Evolutionary conservation across 2,329 filamentous ascomycete genomes (phyloP).

Genomic region (Trichoderma sp.): DNA sequence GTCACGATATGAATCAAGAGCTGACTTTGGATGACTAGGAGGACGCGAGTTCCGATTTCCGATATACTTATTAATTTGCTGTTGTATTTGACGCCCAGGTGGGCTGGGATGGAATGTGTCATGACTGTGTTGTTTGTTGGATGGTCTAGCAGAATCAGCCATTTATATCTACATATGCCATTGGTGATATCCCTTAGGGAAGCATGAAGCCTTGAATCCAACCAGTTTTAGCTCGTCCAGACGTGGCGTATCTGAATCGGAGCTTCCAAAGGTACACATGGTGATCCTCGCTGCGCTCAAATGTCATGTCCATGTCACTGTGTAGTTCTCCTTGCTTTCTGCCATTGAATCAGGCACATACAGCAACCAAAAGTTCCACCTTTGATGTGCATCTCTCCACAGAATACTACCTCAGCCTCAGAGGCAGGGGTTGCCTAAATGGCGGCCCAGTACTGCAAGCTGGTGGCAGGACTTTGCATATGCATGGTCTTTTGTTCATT

Average conservation of each 20-base stretch:
- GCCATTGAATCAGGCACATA: background rate
- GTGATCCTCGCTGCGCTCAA: background rate
- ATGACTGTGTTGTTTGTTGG: background rate
- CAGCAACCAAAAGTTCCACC: no score
- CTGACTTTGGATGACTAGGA: conserved; percentile 33
- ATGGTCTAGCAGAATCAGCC: background rate
- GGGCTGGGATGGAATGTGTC: background rate
- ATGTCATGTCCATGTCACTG: background rate
- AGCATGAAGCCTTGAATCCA: background rate
- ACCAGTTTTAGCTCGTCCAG: background rate
- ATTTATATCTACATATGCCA: background rate
- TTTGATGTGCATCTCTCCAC: no score
- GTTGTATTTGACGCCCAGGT: background rate
- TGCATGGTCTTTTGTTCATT: background rate
- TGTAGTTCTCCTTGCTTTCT: background rate
- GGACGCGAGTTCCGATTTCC: conserved; percentile 38
- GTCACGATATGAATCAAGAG: no score
- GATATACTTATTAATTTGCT: conserved; percentile 37
- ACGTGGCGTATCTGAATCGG: background rate
- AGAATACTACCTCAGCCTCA: background rate
- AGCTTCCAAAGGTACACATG: background rate
- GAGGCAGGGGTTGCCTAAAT: background rate
- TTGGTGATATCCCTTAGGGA: background rate
- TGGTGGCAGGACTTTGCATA: background rate
- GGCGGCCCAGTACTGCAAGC: background rate